Evolutionary conservation across 257 asterid genomes (phyloP).

Genomic region (Forsythia suspensa): DNA sequence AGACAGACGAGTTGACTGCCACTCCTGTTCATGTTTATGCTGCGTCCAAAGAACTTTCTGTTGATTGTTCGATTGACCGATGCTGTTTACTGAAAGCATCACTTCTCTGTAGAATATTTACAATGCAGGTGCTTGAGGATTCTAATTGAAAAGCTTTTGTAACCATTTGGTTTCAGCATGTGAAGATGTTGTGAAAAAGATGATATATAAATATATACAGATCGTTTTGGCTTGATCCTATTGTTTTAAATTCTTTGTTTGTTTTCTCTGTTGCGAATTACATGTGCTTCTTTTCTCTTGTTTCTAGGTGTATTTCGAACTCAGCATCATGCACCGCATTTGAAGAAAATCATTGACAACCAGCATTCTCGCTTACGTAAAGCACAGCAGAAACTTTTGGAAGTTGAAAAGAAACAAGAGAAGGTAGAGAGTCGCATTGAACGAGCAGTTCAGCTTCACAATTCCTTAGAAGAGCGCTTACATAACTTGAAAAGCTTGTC

Average conservation of each 20-base stretch:
- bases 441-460: slow-evolving; percentile 52
- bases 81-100: too few relatives aligned
- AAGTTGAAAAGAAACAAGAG: slow-evolving; percentile 62
- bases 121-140: neutral
- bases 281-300: slow-evolving; percentile 4
- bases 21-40: too few relatives aligned
- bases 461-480: slow-evolving; percentile 60
- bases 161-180: neutral
- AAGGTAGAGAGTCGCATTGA: slow-evolving; percentile 54
- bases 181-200: neutral
- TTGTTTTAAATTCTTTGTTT: slow-evolving; percentile 3
- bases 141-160: neutral
- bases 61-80: too few relatives aligned
- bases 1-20: too few relatives aligned
- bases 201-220: too few relatives aligned
- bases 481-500: slow-evolving; percentile 65
- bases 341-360: slow-evolving; percentile 61
- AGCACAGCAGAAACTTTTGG: slow-evolving; percentile 55
- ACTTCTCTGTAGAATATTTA: too few relatives aligned
- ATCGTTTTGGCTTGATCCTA: neutral
- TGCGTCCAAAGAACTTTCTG: too few relatives aligned
- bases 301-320: slow-evolving; percentile 82
- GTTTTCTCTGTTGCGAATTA: neutral
- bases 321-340: slow-evolving; percentile 90
- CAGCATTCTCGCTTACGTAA: slow-evolving; percentile 62